phyloP scores from a whole-genome alignment of 75 land plant species.

The Cunninghamia lanceolata region DNA sequence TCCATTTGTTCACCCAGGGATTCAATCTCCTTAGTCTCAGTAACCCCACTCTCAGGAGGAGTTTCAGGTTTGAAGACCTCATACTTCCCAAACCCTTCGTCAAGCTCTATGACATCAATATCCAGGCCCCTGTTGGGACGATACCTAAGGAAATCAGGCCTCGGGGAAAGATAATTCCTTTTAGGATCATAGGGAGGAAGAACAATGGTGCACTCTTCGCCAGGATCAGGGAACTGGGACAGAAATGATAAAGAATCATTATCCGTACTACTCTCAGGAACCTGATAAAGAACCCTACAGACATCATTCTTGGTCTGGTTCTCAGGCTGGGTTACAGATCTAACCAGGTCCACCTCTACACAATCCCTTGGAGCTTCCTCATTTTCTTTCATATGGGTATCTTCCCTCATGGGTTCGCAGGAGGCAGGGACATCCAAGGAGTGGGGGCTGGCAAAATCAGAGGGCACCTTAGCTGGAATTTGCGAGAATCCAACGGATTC shows the following conservation, averaged over 20 bases:
- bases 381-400: not conserved
- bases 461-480: conserved; percentile 14
- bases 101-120: not conserved
- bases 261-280: not conserved
- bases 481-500: conserved; percentile 25
- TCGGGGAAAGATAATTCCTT: conserved; percentile 52
- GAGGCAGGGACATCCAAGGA: not conserved
- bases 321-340: not conserved
- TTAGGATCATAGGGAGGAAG: conserved; percentile 59
- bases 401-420: not conserved
- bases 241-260: not conserved
- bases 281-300: not conserved
- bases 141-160: conserved; percentile 60
- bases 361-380: not conserved
- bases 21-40: conserved; percentile 10
- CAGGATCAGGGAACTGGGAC: conserved; percentile 11
- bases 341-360: not conserved
- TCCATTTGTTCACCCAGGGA: not conserved
- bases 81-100: conserved; percentile 4
- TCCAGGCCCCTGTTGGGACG: conserved; percentile 40
- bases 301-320: not conserved
- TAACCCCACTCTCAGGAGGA: not conserved
- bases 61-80: conserved; percentile 18
- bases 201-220: conserved; percentile 6
- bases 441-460: conserved; percentile 6